phyloP scores from a whole-genome alignment of 1,284 basidiomycete genomes.

The Pseudozyma sp. region DNA sequence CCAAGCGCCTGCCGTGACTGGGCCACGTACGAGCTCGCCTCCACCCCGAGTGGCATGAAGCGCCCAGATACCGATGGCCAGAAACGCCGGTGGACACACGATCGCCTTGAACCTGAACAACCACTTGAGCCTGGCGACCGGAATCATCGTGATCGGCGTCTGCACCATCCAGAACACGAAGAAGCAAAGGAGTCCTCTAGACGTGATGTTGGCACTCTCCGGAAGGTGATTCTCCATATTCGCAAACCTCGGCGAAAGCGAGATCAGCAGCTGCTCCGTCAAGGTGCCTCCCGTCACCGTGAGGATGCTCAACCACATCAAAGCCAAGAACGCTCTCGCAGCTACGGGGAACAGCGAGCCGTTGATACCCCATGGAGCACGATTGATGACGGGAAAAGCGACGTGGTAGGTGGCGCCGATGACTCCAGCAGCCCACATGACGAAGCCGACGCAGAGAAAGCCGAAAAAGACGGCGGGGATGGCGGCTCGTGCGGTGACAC shows the following conservation, averaged over 20 bases:
- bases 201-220: slow-evolving; percentile 27
- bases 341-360: slow-evolving; percentile 26
- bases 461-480: slow-evolving; percentile 29
- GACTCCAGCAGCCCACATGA: slow-evolving; percentile 33
- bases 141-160: slow-evolving; percentile 34
- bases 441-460: slow-evolving; percentile 26
- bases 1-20: slow-evolving; percentile 33
- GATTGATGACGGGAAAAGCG: slow-evolving; percentile 40
- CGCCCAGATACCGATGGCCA: slow-evolving; percentile 35
- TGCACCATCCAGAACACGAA: slow-evolving; percentile 32
- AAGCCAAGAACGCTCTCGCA: slow-evolving; percentile 16
- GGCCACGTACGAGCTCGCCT: slow-evolving; percentile 18
- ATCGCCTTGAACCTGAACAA: slow-evolving; percentile 31
- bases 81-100: slow-evolving; percentile 26
- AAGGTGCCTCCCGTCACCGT: slow-evolving; percentile 24
- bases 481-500: slow-evolving; percentile 27
- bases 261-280: slow-evolving; percentile 21
- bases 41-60: slow-evolving; percentile 15
- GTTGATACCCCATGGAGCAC: slow-evolving; percentile 29
- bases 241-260: slow-evolving; percentile 21
- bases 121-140: slow-evolving; percentile 22
- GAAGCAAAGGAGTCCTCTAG: slow-evolving; percentile 22
- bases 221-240: slow-evolving; percentile 31
- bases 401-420: slow-evolving; percentile 38
- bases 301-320: slow-evolving; percentile 40